phyloP scores from a whole-genome alignment of 2,329 filamentous ascomycete genomes.

The Boeremia lycopersici region DNA sequence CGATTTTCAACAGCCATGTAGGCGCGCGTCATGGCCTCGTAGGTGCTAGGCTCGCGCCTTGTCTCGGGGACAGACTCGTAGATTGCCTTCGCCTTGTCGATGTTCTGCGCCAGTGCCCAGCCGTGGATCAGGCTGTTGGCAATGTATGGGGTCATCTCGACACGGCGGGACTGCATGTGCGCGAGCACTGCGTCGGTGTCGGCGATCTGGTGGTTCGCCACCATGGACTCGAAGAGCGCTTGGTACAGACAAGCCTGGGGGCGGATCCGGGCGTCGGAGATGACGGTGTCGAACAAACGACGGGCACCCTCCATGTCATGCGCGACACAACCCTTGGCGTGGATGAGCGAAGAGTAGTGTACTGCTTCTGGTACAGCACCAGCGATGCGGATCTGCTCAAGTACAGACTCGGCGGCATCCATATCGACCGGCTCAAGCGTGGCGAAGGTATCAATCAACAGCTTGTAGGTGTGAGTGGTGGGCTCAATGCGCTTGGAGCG shows the following conservation, averaged over 20 bases:
- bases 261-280: slow-evolving; percentile 69
- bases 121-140: slow-evolving; percentile 98
- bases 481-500: slow-evolving; percentile 82
- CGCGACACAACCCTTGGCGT: slow-evolving; percentile 91
- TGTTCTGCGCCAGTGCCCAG: slow-evolving; percentile 85
- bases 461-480: slow-evolving; percentile 96
- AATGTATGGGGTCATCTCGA: slow-evolving; percentile 95
- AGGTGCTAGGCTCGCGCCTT: slow-evolving; percentile 93
- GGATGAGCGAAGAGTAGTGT: slow-evolving; percentile 93
- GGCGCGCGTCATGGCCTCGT: slow-evolving; percentile 97
- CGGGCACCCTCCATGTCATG: slow-evolving; percentile 88
- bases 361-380: slow-evolving; percentile 85
- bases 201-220: slow-evolving; percentile 85
- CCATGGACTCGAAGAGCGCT: slow-evolving; percentile 95
- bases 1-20: slow-evolving; percentile 85
- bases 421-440: slow-evolving; percentile 92
- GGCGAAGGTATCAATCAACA: slow-evolving; percentile 92
- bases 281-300: slow-evolving; percentile 79
- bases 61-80: slow-evolving; percentile 78
- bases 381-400: slow-evolving; percentile 75
- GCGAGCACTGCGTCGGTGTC: slow-evolving; percentile 72
- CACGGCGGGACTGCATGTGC: slow-evolving; percentile 73
- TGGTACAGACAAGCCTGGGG: slow-evolving; percentile 90
- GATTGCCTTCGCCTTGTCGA: slow-evolving; percentile 76
- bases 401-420: slow-evolving; percentile 80